Conservation (phyloP, 2,329 filamentous ascomycete species). For the Botrytis fragariae region DNA sequence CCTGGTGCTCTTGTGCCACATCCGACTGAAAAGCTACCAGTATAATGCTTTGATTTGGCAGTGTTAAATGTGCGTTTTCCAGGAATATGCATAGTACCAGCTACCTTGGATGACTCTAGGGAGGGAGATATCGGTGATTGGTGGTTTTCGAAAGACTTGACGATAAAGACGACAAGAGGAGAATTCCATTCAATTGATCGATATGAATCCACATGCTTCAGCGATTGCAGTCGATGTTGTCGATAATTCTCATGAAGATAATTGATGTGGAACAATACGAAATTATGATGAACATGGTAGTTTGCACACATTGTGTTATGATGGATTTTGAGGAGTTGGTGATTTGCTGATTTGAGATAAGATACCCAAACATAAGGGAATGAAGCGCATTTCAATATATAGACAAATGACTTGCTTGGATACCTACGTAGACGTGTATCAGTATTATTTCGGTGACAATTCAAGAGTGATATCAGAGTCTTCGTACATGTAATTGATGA, state of each 20-base stretch:
- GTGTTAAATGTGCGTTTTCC: no score
- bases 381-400: neutral
- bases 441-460: neutral
- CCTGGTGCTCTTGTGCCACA: conserved; percentile 18
- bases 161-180: neutral
- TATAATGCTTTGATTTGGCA: conserved; percentile 11
- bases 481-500: neutral
- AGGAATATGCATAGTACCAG: no score
- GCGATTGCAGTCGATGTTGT: neutral
- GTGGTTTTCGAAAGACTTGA: neutral
- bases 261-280: neutral
- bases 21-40: conserved; percentile 22
- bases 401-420: neutral
- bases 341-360: neutral
- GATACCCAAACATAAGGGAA: neutral
- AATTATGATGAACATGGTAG: neutral
- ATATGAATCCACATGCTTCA: neutral
- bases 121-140: neutral
- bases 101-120: neutral
- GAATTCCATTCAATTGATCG: neutral
- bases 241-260: neutral
- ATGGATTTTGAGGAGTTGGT: neutral
- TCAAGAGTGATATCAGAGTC: neutral
- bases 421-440: neutral
- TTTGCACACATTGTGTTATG: neutral